Evolutionary conservation across 345 rosid species (phyloP), one percentile per base, ranked within the genome.

Genomic region (Sisymbrium irio): DNA sequence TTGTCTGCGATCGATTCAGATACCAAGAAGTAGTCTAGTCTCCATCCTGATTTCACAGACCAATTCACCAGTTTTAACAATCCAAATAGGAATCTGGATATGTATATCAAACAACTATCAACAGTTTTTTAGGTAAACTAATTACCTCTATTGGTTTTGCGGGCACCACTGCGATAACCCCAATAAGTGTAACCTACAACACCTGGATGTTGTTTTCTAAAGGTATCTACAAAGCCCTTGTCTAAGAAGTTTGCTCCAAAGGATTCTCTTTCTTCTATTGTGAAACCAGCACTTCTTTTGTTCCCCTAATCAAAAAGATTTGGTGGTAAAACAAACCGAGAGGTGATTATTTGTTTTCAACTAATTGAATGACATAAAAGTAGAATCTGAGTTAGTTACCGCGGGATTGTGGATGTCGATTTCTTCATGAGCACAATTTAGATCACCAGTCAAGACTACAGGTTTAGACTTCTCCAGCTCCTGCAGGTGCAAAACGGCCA

Each of bases 381-480:
- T 19, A 36, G 65, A 28, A 47, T 51, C 12, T 35, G 32, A 65
- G 56, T 45, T 57, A 59, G 88, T 81, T 82, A 91, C 97, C 33
- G 89, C 89, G 22, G 96, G 96, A 75, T 94, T 72, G 75, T 71
- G 80, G 68, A 94, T 94, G 79, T 94, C 98, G 39, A 91, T 94
- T 83, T 94, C 98, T 81, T 88, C 85, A 82, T 94, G 97, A 46
- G 96, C 96, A 83, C 98, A 91, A 65, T 94, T 94, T 20, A 94
- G 77, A 87, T 94, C 97, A 19, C 98, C 97, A 4, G 95, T 87
- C 84, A 94, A 85, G 79, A 94, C 89, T 60, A 94, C 98, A 49
- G 98, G 97, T 84, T 94, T 89, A 58, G 86, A 83, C 90, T 88
- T 94, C 72, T 89, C 98, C 80, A 94, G 83, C 79, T 89, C 96